Conservation (phyloP, 352 stramenopile genomes). For the Thraustotheca clavata region DNA sequence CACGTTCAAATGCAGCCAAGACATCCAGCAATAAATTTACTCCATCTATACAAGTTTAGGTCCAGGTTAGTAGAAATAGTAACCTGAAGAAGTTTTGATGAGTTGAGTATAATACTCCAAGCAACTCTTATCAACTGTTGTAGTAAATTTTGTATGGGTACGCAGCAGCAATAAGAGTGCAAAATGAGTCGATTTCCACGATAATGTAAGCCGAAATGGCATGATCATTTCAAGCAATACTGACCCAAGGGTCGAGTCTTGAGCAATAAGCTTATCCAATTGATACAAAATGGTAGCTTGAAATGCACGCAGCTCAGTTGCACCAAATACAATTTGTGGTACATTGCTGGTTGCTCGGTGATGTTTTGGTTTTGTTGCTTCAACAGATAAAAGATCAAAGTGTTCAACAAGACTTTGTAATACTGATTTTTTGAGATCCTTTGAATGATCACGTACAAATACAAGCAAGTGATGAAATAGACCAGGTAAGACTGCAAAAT, state of each 20-base stretch:
- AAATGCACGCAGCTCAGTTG: slow-evolving; percentile 1
- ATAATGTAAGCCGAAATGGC: slow-evolving; percentile 23
- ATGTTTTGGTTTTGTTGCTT: slow-evolving; percentile 8
- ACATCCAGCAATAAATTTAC: neutral
- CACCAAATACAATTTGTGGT: neutral
- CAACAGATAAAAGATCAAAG: neutral
- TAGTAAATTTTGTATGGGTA: slow-evolving; percentile 29
- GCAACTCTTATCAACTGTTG: slow-evolving; percentile 25
- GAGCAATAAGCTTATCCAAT: slow-evolving; percentile 36
- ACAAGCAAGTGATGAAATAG: slow-evolving; percentile 12
- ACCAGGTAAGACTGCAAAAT: slow-evolving; percentile 8
- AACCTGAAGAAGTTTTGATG: neutral
- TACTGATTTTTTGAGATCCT: neutral
- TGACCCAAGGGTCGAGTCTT: slow-evolving; percentile 33
- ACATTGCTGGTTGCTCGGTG: too few species aligned
- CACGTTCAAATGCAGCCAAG: neutral
- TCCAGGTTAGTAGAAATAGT: slow-evolving; percentile 1
- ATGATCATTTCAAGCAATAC: slow-evolving; percentile 31
- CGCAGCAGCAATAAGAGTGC: slow-evolving; percentile 37
- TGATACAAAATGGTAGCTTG: slow-evolving; percentile 47
- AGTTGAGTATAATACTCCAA: slow-evolving; percentile 24
- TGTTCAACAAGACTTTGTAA: neutral
- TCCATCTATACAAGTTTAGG: slow-evolving; percentile 24
- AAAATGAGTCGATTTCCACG: slow-evolving; percentile 31
- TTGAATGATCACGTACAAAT: slow-evolving; percentile 2